Evolutionary conservation across 2,329 filamentous ascomycete species (phyloP), one percentile per base, ranked within the genome.

Genomic region (Penicillium hordei): DNA sequence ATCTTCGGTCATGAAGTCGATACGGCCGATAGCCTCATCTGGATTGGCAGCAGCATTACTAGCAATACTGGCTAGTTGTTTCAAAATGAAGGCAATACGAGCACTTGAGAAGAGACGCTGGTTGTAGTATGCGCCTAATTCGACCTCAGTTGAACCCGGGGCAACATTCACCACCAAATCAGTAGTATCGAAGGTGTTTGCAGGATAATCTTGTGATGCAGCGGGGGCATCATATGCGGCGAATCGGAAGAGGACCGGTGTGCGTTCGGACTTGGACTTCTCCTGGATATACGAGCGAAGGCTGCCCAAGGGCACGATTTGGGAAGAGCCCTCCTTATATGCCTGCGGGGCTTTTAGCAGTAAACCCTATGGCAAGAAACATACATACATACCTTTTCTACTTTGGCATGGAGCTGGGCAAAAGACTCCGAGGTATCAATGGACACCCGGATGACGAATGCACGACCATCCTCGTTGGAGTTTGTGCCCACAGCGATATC

Each of bases 401-500:
- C 76, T 54, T 72, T 77, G 19, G 68, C 63, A 58, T 75, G 67
- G 12, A 81, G 68, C 59, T 75, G 67, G 9, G 68, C 59, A 52
- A 81, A 81, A 3, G 71, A 70, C 58, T 79, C 76, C 25, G 72
- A 71, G 3, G 71, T 60, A 21, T 74, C 69, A 61, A 80, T 71
- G 38, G 75, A 72, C 13, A 78, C 69, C 49, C 78, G 72, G 17
- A 81, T 64, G 55, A 81, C 77, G 58, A 80, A 79, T 43, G 77
- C 74, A 44, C 76, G 75, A 31, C 76, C 77, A 62, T 78, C 76
- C 43, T 76, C 74, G 10, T 68, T 71, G 13, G 70, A 68, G 57
- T 75, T 79, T 44, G 78, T 79, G 36, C 76, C 78, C 54, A 81
- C 69, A 34, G 77, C 76, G 59, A 81, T 79, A 62, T 81, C 78